Evolutionary conservation across 805 yeast genomes (phyloP), one percentile per base, ranked within the genome.

Genomic region (Candida endomychidarum): DNA sequence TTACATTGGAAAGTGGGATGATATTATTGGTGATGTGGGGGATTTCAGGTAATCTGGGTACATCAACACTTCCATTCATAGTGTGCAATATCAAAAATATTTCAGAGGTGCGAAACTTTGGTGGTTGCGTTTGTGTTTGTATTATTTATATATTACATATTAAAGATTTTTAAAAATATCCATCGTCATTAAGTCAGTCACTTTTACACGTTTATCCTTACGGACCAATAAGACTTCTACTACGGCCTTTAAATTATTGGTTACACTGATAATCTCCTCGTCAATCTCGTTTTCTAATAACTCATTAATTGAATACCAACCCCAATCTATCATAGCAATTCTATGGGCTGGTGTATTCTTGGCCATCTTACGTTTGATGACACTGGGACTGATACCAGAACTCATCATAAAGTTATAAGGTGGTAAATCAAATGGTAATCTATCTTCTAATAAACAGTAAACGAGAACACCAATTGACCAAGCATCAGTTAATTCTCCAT

Each of bases 401-500:
- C 55, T 50, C 7, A 69, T 64, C 29, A 69, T 64, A 34, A 47
- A 47, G 27, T 53, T 52, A 10, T 68, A 65, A 2, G 89, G 90
- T 2, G 90, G 83, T 2, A 86, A 78, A 57, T 93, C 99, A 67
- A 93, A 93, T 4, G 99, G 99, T 34, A 93, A 67, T 41, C 96
- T 60, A 29, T 87, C 81, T 53, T 93, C 99, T 52, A 93, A 60
- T 19, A 91, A 64, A 1, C 95, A 79, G 54, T 89, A 93, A 1
- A 90, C 63, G n/a, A 90, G 67, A 2, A 93, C 98, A 2, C 99
- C 99, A 8, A 90, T 60, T 1, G 97, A 87, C 99, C 99, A 93
- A 14, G 90, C 71, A 59, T 93, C 99, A 35, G 93, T 83, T 48
- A 86, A 80, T 38, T 85, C 75, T 9, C 99, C 99, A 53, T 91